phyloP scores from a whole-genome alignment of 208 protist species.

The Trypanosoma cruzi region DNA sequence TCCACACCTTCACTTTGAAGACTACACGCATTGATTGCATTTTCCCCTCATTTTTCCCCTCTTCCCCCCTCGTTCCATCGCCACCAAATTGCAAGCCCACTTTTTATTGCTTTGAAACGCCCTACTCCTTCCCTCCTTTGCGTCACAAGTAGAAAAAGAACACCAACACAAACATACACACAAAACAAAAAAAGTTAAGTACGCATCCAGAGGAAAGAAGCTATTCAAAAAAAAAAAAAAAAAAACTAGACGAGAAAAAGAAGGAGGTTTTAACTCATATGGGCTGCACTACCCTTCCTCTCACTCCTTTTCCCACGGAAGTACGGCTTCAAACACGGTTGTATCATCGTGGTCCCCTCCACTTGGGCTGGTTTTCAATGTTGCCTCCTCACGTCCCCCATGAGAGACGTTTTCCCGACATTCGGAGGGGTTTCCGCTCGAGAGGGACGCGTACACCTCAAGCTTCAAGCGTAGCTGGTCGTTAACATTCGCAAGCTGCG shows the following conservation, averaged over 20 bases:
- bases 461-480: slow-evolving; percentile 28
- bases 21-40: no score
- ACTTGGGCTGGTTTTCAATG: not conserved
- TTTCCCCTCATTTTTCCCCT: no score
- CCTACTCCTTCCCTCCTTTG: not conserved
- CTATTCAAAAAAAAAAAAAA: slow-evolving; percentile 19
- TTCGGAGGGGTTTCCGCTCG: slow-evolving; percentile 14
- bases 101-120: no score
- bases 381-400: not conserved
- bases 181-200: not conserved
- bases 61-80: no score
- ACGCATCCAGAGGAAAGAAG: not conserved
- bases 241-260: slow-evolving; percentile 17
- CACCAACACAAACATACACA: not conserved
- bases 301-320: slow-evolving; percentile 51
- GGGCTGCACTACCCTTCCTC: not conserved
- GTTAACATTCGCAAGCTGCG: slow-evolving; percentile 35
- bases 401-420: slow-evolving; percentile 7
- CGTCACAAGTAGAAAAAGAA: not conserved
- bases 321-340: slow-evolving; percentile 44
- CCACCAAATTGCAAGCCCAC: no score
- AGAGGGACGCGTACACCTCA: slow-evolving; percentile 24
- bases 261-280: slow-evolving; percentile 5
- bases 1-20: no score
- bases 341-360: slow-evolving; percentile 13